A percentile compares a stretch with the other conserved stretches of the same genome.
phyloP scores from a whole-genome alignment of 164 flowering plant species.

The Berberis thunbergii region DNA sequence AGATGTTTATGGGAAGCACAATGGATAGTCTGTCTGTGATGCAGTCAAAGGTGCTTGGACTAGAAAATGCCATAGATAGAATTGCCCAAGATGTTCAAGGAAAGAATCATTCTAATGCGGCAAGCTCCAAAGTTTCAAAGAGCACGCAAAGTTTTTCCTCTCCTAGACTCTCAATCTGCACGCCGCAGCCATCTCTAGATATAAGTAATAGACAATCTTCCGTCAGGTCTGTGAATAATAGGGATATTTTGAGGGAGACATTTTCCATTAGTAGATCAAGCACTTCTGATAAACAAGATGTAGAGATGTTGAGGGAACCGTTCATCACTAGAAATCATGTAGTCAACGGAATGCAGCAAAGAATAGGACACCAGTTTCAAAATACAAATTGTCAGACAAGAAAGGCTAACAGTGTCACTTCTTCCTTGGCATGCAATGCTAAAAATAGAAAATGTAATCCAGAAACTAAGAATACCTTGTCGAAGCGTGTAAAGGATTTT shows the following conservation, averaged over 20 bases:
- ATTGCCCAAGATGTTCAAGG: conserved; percentile 33
- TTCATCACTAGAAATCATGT: conserved; percentile 22
- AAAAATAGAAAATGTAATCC: conserved; percentile 16
- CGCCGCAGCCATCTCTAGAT: conserved; percentile 63
- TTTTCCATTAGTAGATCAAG: conserved; percentile 24
- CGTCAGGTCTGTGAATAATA: conserved; percentile 18
- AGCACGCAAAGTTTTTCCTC: conserved; percentile 35
- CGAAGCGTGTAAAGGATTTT: conserved; percentile 47
- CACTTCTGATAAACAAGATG: conserved; percentile 25
- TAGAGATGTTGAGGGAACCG: conserved; percentile 32
- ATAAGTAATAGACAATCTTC: conserved; percentile 27
- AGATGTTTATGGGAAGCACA: conserved; percentile 56
- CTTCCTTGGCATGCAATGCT: conserved; percentile 14
- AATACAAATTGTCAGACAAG: conserved; percentile 19
- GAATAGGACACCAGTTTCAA: conserved; percentile 19
- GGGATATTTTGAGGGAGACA: conserved; percentile 39
- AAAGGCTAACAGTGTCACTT: conserved; percentile 21
- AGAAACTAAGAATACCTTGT: conserved; percentile 26
- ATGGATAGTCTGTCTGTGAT: conserved; percentile 51
- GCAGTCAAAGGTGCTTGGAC: conserved; percentile 59
- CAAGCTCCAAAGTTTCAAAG: conserved; percentile 29
- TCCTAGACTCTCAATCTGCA: conserved; percentile 53
- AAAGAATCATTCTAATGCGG: conserved; percentile 23
- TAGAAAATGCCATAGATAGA: conserved; percentile 50
- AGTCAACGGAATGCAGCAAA: conserved; percentile 22